A percentile compares a stretch with the other conserved stretches of the same genome.
Conservation (phyloP, 192 early-diverging fungal genomes). For the Paraglomus brasilianum region DNA sequence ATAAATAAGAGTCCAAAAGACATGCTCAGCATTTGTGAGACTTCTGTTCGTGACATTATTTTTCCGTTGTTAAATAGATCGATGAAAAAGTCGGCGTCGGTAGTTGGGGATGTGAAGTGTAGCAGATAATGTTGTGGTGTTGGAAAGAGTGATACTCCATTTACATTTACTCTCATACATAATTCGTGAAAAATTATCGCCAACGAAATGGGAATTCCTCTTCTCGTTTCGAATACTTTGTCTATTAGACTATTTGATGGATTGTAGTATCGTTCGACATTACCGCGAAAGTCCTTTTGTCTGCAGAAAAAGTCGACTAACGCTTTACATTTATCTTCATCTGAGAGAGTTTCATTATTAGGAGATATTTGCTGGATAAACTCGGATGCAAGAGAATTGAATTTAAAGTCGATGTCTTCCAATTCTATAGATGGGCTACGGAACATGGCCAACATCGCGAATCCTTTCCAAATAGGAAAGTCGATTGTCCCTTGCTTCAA, state of each 20-base stretch:
- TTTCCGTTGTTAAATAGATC: not conserved
- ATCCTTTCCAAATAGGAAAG: slow-evolving; percentile 42
- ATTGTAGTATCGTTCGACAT: slow-evolving; percentile 40
- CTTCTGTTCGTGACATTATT: not conserved
- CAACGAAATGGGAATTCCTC: slow-evolving; percentile 40
- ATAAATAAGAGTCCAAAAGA: not conserved
- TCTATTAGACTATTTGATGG: slow-evolving; percentile 42
- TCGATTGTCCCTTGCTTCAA: too few relatives aligned
- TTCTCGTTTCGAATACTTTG: slow-evolving; percentile 34
- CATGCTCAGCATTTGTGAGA: not conserved
- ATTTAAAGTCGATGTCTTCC: slow-evolving; percentile 30
- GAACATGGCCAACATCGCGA: slow-evolving; percentile 38
- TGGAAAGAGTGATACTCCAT: slow-evolving; percentile 37
- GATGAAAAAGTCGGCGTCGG: not conserved
- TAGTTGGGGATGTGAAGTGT: slow-evolving; percentile 29
- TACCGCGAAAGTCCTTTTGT: slow-evolving; percentile 40
- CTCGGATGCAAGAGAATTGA: slow-evolving; percentile 35
- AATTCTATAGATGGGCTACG: slow-evolving; percentile 33
- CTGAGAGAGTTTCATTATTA: not conserved
- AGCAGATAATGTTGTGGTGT: slow-evolving; percentile 42
- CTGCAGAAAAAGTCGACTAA: slow-evolving; percentile 37
- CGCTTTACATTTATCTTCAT: slow-evolving; percentile 21
- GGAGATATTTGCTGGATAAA: slow-evolving; percentile 24
- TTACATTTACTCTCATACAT: slow-evolving; percentile 34
- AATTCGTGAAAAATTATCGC: slow-evolving; percentile 39